Conservation (phyloP, 441 rosid genomes). For the Gossypium gossypioides region DNA sequence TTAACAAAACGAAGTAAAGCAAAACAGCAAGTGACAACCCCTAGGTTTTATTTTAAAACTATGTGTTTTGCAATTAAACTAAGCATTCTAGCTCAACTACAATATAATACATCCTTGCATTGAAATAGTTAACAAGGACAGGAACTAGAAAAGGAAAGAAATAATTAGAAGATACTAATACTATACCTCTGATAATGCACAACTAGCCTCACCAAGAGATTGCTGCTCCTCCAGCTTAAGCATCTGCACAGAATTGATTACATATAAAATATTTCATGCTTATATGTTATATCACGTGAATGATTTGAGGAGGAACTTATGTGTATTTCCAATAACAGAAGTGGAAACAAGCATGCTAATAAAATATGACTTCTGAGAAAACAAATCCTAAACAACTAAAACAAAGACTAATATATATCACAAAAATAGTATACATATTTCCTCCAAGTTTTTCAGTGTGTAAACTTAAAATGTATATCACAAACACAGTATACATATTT, state of each 20-base stretch:
- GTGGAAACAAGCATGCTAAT: not conserved
- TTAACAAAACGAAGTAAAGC: not conserved
- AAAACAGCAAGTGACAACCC: not conserved
- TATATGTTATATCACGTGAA: conserved; percentile 10
- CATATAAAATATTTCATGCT: conserved; percentile 1
- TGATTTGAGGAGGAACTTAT: not conserved
- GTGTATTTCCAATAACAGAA: not conserved
- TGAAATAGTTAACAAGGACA: not conserved
- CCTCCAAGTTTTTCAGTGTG: not conserved
- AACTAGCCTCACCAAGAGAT: conserved; percentile 80
- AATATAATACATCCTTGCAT: not conserved
- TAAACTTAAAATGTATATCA: not conserved
- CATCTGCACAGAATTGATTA: conserved; percentile 39
- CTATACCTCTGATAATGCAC: conserved; percentile 70
- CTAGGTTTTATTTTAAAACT: not conserved
- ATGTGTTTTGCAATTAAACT: not conserved
- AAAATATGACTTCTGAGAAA: not conserved
- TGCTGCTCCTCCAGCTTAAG: conserved; percentile 87
- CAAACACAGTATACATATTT: not conserved
- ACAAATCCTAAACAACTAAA: not conserved
- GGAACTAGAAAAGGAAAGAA: not conserved
- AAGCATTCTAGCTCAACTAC: not conserved
- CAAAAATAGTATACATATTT: not conserved
- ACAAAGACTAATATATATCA: not conserved
- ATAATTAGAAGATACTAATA: not conserved